Evolutionary conservation across 192 early-diverging fungal genomes (phyloP), one percentile per base, ranked within the genome.

Genomic region (Radiomyces spectabilis): DNA sequence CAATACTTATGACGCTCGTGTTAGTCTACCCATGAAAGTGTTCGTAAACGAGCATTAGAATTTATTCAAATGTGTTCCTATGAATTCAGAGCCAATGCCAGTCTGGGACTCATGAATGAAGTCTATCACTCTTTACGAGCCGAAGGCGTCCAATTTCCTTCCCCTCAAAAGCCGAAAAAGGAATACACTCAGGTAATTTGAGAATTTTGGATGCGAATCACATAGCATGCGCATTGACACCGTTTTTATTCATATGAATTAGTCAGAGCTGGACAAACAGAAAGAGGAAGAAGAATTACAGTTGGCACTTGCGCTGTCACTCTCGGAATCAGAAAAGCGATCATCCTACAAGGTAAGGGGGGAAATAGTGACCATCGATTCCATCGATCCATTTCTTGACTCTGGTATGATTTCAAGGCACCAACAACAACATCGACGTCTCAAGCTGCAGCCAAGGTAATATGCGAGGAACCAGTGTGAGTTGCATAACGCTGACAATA

Each of bases 261-360:
- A 79, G 67, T 77, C 70, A 37, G 82, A 91, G 31, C 51, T 83
- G n/a, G 88, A 89, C 35, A 88, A 84, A 52, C 84, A 91, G 56
- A 91, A 94, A 55, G 95, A 98, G 65, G 91, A 95, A 55, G 95
- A 98, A 21, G 92, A 98, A 33, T 61, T 95, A 41, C 88, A 98
- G 69, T 63, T 94, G 41, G 95, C 95, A 18, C 55, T 98, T 61
- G 93, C 92, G 4, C 65, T 98, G 39, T 95, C 93, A 1, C 69
- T 95, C 25, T 92, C 91, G 7, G 84, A 81, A 26, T 69, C 65
- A 39, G 76, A 80, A 55, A 66, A 68, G 40, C 66, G 41, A 41
- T 29, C 66, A 5, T 16, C 27, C 1, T 63, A 53, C 18, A 41
- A 47, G 24, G 53, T 50, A 59, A 43, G 10, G 25, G 5, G 18